These are phyloP conservation scores for Ogataea parapolymorpha DNA, from an alignment of 805 yeast genomes.

Conservation along the genomic window DNA sequence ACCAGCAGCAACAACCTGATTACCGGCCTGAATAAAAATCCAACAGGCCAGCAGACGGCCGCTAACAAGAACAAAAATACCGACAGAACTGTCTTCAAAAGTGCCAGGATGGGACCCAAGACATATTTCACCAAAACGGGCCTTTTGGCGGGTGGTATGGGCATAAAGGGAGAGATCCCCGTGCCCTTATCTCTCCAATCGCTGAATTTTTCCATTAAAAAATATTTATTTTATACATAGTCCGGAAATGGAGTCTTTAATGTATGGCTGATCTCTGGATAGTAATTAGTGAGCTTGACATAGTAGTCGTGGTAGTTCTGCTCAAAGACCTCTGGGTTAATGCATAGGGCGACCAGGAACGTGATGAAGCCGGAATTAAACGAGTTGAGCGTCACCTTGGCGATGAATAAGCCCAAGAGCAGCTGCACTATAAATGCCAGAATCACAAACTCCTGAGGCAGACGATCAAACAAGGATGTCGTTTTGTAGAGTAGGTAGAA, in stretches of 20 bases:
- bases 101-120: constrained; percentile 20
- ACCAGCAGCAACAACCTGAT: constrained; percentile 27
- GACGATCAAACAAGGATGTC: constrained; percentile 14
- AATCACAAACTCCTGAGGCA: constrained; percentile 27
- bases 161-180: constrained; percentile 89
- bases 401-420: constrained; percentile 71
- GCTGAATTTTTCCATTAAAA: constrained; percentile 76
- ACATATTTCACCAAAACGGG: constrained; percentile 7
- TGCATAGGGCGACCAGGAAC: constrained; percentile 77
- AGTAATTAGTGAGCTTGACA: constrained; percentile 28
- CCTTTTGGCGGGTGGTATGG: constrained; percentile 35
- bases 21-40: constrained; percentile 11
- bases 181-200: constrained; percentile 87
- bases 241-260: constrained; percentile 30
- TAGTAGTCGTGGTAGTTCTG: constrained; percentile 59
- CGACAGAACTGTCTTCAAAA: constrained; percentile 30
- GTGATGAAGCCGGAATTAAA: constrained; percentile 81
- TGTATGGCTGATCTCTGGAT: constrained; percentile 32
- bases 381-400: constrained; percentile 67
- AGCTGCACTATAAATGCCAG: constrained; percentile 37
- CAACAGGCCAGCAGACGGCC: constrained; percentile 12
- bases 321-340: constrained; percentile 80
- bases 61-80: constrained; percentile 18
- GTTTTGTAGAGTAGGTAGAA: constrained; percentile 14
- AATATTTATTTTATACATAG: neutral